Conservation (phyloP, 768 basidiomycete genomes). For the Panellus pusillus region DNA sequence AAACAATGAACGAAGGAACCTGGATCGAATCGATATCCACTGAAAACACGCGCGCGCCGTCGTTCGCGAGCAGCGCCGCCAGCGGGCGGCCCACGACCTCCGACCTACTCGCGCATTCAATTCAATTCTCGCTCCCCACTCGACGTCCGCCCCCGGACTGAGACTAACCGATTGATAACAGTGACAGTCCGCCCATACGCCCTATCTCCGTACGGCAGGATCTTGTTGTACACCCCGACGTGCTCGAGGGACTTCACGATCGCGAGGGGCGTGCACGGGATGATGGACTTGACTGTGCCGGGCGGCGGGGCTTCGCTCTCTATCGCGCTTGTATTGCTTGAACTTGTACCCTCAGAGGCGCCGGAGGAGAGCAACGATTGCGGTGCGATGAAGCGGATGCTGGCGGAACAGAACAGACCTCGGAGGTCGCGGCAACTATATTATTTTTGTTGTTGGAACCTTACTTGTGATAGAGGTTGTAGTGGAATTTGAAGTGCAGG, state of each 20-base stretch:
- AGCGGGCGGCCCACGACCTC: conserved; percentile 97
- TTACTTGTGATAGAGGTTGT: conserved; percentile 94
- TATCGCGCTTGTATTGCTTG: conserved; percentile 25
- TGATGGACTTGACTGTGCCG: conserved; percentile 92
- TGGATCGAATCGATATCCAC: conserved; percentile 95
- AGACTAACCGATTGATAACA: conserved; percentile 82
- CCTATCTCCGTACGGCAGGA: conserved; percentile 91
- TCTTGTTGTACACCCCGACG: conserved; percentile 88
- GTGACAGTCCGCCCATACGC: conserved; percentile 92
- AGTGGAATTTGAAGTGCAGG: conserved; percentile 93
- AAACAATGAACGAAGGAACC: conserved; percentile 34
- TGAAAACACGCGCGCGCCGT: conserved; percentile 93
- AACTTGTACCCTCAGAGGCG: conserved; percentile 28
- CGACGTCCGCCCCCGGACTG: too few species aligned
- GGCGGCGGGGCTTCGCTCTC: conserved; percentile 67
- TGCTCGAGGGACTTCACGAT: conserved; percentile 94
- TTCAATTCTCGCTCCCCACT: too few species aligned
- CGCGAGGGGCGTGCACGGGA: conserved; percentile 96
- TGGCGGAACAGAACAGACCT: conserved; percentile 30
- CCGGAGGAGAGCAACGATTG: conserved; percentile 57
- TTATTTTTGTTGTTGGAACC: conserved; percentile 20
- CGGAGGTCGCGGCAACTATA: background rate
- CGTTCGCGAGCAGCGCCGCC: conserved; percentile 94
- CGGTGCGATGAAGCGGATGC: conserved; percentile 91
- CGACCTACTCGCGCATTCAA: conserved; percentile 53